These are phyloP conservation scores for Agrocybe chaxingu DNA, from an alignment of 768 basidiomycete species.

Conservation along the genomic window DNA sequence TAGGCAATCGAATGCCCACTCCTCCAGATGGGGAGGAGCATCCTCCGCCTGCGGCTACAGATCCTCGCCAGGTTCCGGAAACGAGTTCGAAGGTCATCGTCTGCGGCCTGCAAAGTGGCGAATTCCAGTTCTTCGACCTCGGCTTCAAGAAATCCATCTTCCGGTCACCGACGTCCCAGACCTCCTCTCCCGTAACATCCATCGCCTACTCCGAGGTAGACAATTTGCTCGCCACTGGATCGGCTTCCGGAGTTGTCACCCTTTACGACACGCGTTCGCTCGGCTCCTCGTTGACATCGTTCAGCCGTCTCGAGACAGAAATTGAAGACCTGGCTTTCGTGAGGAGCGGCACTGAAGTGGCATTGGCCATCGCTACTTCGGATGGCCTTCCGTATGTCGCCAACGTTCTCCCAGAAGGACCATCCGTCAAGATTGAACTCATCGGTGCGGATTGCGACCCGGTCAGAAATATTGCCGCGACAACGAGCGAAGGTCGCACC, in stretches of 20 bases:
- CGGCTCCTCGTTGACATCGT: constrained; percentile 34
- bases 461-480: constrained; percentile 39
- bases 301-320: constrained; percentile 41
- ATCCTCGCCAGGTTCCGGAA: constrained; percentile 42
- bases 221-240: constrained; percentile 57
- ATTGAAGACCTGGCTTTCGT: constrained; percentile 48
- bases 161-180: constrained; percentile 18
- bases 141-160: constrained; percentile 31
- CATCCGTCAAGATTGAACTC: constrained; percentile 44
- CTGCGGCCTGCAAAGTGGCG: constrained; percentile 52
- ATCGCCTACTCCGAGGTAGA: constrained; percentile 39
- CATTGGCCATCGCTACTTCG: constrained; percentile 46
- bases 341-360: constrained; percentile 19
- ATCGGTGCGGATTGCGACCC: constrained; percentile 62
- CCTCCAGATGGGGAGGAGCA: constrained; percentile 23
- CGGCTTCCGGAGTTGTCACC: constrained; percentile 48
- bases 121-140: constrained; percentile 56
- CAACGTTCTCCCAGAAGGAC: constrained; percentile 37
- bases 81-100: constrained; percentile 47
- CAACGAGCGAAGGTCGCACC: constrained; percentile 5
- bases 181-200: constrained; percentile 31
- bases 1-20: constrained; percentile 35
- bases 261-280: constrained; percentile 55
- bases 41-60: constrained; percentile 12
- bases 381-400: constrained; percentile 64